These are phyloP conservation scores for Leavenworthia alabamica DNA, from an alignment of 345 rosid genomes.

Conservation along the genomic window DNA sequence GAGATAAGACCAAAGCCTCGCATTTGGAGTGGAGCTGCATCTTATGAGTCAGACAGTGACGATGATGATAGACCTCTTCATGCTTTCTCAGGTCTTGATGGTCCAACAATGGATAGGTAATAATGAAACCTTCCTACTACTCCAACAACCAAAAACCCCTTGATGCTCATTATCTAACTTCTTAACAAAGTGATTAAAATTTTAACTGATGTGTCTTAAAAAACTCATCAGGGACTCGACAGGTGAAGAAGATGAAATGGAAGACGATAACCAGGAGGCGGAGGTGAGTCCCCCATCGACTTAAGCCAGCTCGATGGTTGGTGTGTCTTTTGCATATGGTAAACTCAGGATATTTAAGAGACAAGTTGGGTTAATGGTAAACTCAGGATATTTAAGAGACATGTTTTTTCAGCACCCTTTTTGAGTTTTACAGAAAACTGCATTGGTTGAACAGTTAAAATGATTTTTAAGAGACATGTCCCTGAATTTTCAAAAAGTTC, in stretches of 20 bases:
- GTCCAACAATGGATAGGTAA: slow-evolving; percentile 33
- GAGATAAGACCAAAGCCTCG: slow-evolving; percentile 54
- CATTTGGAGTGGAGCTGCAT: slow-evolving; percentile 72
- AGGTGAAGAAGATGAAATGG: slow-evolving; percentile 39
- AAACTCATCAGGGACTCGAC: slow-evolving; percentile 26
- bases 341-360: not conserved
- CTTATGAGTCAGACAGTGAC: slow-evolving; percentile 70
- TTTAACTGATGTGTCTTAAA: not conserved
- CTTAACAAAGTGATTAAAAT: not conserved
- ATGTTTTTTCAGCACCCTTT: not conserved
- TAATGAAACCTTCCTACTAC: not conserved
- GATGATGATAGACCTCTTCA: slow-evolving; percentile 50
- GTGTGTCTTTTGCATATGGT: slow-evolving; percentile 9
- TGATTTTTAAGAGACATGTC: too few species aligned
- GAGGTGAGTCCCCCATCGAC: slow-evolving; percentile 26
- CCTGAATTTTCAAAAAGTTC: not conserved
- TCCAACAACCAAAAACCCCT: not conserved
- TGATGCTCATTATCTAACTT: slow-evolving; percentile 6
- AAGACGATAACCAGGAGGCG: slow-evolving; percentile 35
- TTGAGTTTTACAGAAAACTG: not conserved
- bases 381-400: not conserved
- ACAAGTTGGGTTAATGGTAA: not conserved
- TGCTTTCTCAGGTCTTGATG: slow-evolving; percentile 34
- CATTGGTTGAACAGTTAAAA: not conserved
- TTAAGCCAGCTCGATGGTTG: slow-evolving; percentile 14